These are phyloP conservation scores for Iberis amara DNA, from an alignment of 441 rosid genomes.

Conservation along the genomic window DNA sequence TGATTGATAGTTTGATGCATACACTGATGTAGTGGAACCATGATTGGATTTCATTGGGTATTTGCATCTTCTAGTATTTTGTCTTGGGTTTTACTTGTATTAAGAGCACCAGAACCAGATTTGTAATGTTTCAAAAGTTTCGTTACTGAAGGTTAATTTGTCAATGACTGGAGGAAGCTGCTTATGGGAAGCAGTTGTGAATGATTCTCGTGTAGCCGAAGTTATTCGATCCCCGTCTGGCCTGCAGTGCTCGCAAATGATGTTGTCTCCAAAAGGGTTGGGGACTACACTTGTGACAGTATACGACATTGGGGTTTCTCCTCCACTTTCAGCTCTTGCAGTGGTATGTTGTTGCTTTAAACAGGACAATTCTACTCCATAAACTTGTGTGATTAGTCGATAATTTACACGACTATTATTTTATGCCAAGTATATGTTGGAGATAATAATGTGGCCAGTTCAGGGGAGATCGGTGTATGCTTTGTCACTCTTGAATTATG, in stretches of 20 bases:
- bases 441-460: conserved; percentile 3
- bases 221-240: conserved; percentile 61
- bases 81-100: conserved; percentile 13
- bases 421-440: not conserved
- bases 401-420: conserved; percentile 11
- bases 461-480: not conserved
- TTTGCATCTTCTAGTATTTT: conserved; percentile 4
- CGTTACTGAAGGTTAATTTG: conserved; percentile 57
- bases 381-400: conserved; percentile 16
- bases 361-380: not conserved
- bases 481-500: conserved; percentile 5
- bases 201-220: conserved; percentile 79
- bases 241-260: conserved; percentile 72
- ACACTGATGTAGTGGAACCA: conserved; percentile 6
- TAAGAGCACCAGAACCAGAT: conserved; percentile 10
- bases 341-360: conserved; percentile 42
- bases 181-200: conserved; percentile 72
- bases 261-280: conserved; percentile 70
- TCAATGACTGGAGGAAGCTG: conserved; percentile 95
- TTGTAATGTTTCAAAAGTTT: conserved; percentile 14
- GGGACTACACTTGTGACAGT: conserved; percentile 78
- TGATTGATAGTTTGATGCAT: conserved; percentile 10
- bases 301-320: conserved; percentile 77
- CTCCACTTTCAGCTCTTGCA: conserved; percentile 71
- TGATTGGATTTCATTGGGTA: conserved; percentile 10